Percentiles rank a stretch among this genome's conserved stretches.
Conservation (phyloP, 192 early-diverging fungal genomes). For the Entophlyctis luteolus region DNA sequence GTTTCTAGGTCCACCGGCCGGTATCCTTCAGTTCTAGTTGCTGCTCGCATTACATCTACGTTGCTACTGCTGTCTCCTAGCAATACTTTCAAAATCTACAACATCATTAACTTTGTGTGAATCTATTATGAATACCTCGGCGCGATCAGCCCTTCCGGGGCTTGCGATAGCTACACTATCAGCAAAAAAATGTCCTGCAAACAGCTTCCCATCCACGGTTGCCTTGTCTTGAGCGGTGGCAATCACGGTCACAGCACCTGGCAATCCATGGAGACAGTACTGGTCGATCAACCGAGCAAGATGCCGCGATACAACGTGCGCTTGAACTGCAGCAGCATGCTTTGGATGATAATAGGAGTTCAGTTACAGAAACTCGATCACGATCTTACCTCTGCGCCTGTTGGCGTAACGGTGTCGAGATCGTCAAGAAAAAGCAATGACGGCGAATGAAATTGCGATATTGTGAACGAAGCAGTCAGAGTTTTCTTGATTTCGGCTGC, state of each 20-base stretch:
- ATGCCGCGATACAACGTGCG: slow-evolving; percentile 58
- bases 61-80: slow-evolving; percentile 41
- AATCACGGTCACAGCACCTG: slow-evolving; percentile 50
- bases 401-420: slow-evolving; percentile 68
- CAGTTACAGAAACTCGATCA: not conserved
- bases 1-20: slow-evolving; percentile 75
- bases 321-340: slow-evolving; percentile 63
- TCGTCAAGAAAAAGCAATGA: slow-evolving; percentile 72
- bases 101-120: slow-evolving; percentile 64
- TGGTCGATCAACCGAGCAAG: slow-evolving; percentile 53
- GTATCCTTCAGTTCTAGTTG: slow-evolving; percentile 83
- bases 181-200: slow-evolving; percentile 60
- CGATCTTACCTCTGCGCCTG: slow-evolving; percentile 70
- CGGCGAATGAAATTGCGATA: slow-evolving; percentile 68
- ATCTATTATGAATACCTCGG: slow-evolving; percentile 46
- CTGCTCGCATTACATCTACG: slow-evolving; percentile 66
- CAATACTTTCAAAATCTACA: slow-evolving; percentile 43
- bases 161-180: slow-evolving; percentile 60
- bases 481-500: slow-evolving; percentile 57
- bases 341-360: slow-evolving; percentile 19
- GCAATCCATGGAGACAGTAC: slow-evolving; percentile 28
- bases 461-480: slow-evolving; percentile 56
- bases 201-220: slow-evolving; percentile 56
- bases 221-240: slow-evolving; percentile 63
- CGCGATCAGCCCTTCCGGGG: slow-evolving; percentile 62